Conservation (phyloP, 768 basidiomycete species). For the Mycena vulgaris region DNA sequence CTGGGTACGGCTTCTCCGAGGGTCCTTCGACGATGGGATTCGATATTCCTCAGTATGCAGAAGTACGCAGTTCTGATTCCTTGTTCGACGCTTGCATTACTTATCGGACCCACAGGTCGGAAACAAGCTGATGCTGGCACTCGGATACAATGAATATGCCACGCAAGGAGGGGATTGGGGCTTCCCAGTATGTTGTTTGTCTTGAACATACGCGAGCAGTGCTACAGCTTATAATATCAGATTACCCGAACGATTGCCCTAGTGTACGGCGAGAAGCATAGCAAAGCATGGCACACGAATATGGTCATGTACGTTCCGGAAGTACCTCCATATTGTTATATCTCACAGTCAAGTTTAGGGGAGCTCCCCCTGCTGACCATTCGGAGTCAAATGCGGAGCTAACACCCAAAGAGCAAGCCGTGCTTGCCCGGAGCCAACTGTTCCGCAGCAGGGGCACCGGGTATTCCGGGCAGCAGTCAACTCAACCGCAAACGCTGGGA, state of each 20-base stretch:
- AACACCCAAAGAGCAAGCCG: conserved; percentile 7
- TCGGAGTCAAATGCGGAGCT: not conserved
- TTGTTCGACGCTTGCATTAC: not conserved
- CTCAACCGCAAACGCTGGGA: conserved; percentile 17
- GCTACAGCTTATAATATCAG: conserved; percentile 40
- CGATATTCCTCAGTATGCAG: conserved; percentile 53
- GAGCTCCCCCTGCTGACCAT: not conserved
- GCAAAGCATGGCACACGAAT: conserved; percentile 66
- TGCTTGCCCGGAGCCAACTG: not conserved
- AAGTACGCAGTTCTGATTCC: conserved; percentile 45
- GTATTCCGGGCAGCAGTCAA: not conserved
- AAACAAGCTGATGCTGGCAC: conserved; percentile 64
- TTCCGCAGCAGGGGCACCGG: conserved; percentile 10
- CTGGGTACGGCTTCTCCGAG: conserved; percentile 73
- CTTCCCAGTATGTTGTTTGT: conserved; percentile 45
- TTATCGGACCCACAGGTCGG: conserved; percentile 48
- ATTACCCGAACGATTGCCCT: conserved; percentile 52
- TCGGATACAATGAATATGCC: conserved; percentile 59
- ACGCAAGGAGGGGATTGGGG: conserved; percentile 69
- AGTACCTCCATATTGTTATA: not conserved
- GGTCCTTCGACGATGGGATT: conserved; percentile 58
- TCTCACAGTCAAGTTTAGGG: not conserved
- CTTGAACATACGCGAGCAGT: not conserved
- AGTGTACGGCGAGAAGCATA: conserved; percentile 54
- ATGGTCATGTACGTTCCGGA: conserved; percentile 21